Conservation (phyloP, 129 eudicot genomes). For the Flaveria robusta region DNA sequence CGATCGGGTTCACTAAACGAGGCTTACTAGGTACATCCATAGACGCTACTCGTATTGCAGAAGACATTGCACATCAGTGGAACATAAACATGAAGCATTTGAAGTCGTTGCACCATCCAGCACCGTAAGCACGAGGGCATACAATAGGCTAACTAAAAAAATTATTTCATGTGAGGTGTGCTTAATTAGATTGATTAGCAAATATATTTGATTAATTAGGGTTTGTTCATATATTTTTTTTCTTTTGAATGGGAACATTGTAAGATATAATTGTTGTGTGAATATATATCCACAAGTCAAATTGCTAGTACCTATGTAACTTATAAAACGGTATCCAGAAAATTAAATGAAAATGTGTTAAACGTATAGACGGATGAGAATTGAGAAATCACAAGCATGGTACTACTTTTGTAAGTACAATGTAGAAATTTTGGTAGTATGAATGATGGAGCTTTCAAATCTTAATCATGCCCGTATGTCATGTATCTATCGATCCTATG, state of each 20-base stretch:
- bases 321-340: not conserved
- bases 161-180: conserved; percentile 17
- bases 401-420: conserved; percentile 1
- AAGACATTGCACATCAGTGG: conserved; percentile 58
- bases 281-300: conserved; percentile 13
- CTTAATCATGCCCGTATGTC: conserved; percentile 34
- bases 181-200: conserved; percentile 12
- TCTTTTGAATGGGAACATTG: not conserved
- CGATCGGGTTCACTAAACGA: conserved; percentile 60
- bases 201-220: conserved; percentile 21
- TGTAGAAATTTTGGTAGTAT: conserved; percentile 20
- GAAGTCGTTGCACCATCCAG: conserved; percentile 18
- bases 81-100: conserved; percentile 25
- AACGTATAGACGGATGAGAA: conserved; percentile 16
- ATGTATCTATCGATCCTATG: conserved; percentile 38
- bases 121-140: not conserved
- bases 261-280: conserved; percentile 11
- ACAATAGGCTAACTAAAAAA: not conserved
- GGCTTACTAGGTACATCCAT: conserved; percentile 62
- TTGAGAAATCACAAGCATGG: conserved; percentile 16
- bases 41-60: conserved; percentile 58
- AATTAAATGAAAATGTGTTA: not conserved
- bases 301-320: conserved; percentile 3
- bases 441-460: conserved; percentile 31
- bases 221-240: not conserved